Evolutionary conservation across 1,284 basidiomycete genomes (phyloP), one percentile per base, ranked within the genome.

Genomic region (Boletus holoroseus): DNA sequence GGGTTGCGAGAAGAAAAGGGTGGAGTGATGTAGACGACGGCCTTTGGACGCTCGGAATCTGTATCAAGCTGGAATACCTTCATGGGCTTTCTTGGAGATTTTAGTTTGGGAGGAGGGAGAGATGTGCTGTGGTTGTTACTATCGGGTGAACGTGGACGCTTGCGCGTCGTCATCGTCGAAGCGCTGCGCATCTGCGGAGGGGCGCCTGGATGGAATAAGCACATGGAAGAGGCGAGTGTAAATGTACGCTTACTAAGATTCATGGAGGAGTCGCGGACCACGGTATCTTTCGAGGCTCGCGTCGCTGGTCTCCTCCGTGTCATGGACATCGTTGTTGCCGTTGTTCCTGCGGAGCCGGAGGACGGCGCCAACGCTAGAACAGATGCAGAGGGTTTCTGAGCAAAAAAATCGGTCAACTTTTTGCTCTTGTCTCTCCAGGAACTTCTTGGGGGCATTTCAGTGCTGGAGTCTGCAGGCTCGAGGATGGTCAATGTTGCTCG

Each of bases 341-440:
- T 35, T 15, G 44, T 48, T 32, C 22, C 40, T 22, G 47, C 13
- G 11, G 37, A 6, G 12, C 20, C 8, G 12, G 55, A 32, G 22
- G 62, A 40, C 20, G 47, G 38, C 40, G 46, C 41, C 26, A 22
- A 18, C 12, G 49, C 32, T 2, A 44, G 38, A 16, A 22, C 12
- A 11, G 53, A 44, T 13, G 44, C 18, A 5, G 61, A 50, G 0
- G 55, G 31, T 31, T 2, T 54, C n/a, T 53, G 63, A 6, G 20
- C 7, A 26, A 66, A 69, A 39, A 68, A 66, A 24, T 66, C 66
- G 2, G 64, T 66, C 37, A 66, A 47, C 22, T 50, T 68, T 41
- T 45, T 64, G 51, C 56, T 55, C 27, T 49, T 50, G 44, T 51
- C 47, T 43, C 46, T 51, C 35, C 24, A 12, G 0, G 51, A 16